Evolutionary conservation across 1,139 yeast species (phyloP).

Genomic region (Sugiyamaella grinbergsii): DNA sequence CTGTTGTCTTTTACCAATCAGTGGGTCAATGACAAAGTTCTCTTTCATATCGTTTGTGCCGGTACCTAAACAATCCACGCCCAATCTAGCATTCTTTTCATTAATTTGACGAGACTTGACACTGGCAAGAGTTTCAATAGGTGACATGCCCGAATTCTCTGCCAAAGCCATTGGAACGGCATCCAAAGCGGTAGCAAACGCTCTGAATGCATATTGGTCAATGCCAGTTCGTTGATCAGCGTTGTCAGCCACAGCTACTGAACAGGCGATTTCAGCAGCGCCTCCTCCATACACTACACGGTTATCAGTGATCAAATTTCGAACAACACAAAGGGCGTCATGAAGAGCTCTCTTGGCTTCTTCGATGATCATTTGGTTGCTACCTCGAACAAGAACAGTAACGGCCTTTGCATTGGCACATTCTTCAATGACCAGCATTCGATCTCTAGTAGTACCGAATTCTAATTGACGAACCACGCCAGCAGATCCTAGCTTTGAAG

Average conservation of each 20-base stretch:
- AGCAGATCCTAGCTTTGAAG: constrained; percentile 84
- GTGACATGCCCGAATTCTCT: constrained; percentile 93
- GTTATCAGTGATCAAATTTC: constrained; percentile 88
- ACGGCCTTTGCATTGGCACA: constrained; percentile 89
- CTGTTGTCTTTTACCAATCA: constrained; percentile 96
- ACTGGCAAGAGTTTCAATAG: constrained; percentile 83
- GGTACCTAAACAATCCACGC: constrained; percentile 91
- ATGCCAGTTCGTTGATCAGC: constrained; percentile 94
- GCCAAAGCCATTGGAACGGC: constrained; percentile 93
- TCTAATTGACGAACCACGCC: constrained; percentile 84
- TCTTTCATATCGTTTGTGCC: constrained; percentile 86
- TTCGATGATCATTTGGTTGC: constrained; percentile 96
- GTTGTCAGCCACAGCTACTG: constrained; percentile 85
- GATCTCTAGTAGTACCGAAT: constrained; percentile 95
- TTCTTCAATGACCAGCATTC: constrained; percentile 93
- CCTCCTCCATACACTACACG: constrained; percentile 99
- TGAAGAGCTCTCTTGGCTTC: constrained; percentile 96
- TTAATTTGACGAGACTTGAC: constrained; percentile 84
- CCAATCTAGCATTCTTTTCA: constrained; percentile 69
- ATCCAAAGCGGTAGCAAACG: constrained; percentile 89
- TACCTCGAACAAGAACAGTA: constrained; percentile 90
- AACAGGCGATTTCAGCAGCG: constrained; percentile 93
- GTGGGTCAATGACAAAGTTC: constrained; percentile 92
- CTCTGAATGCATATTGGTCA: constrained; percentile 97
- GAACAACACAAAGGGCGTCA: constrained; percentile 95